A percentile compares a stretch with the other conserved stretches of the same genome.
Evolutionary conservation across 2,329 filamentous ascomycete genomes (phyloP).

Genomic region (Xylaria sp.): DNA sequence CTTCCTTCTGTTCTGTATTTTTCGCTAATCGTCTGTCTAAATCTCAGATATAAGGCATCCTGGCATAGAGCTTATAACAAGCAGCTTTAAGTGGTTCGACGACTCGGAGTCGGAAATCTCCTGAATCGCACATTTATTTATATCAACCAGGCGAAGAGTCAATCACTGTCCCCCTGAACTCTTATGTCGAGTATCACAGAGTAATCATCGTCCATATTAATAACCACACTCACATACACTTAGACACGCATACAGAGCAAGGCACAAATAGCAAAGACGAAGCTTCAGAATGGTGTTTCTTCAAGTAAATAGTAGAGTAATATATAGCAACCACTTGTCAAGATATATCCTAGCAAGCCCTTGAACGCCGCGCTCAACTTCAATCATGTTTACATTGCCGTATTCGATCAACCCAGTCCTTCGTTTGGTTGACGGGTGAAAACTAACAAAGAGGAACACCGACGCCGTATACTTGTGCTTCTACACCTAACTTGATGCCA

Average conservation of each 20-base stretch:
- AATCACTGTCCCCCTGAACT: too few species aligned
- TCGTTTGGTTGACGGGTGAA: background rate
- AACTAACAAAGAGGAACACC: background rate
- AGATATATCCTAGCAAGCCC: conserved; percentile 25
- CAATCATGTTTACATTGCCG: conserved; percentile 2
- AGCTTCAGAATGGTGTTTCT: background rate
- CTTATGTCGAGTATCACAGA: background rate
- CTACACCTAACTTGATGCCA: background rate
- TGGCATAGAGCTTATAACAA: background rate
- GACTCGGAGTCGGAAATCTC: background rate
- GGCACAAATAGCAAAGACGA: background rate
- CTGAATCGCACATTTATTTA: too few species aligned
- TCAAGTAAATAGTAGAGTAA: conserved; percentile 1
- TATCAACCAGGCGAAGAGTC: too few species aligned
- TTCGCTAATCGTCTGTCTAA: background rate
- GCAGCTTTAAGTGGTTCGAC: background rate
- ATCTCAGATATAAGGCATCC: too few species aligned
- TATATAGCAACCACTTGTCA: conserved; percentile 3
- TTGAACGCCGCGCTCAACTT: conserved; percentile 30
- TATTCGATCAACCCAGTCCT: background rate
- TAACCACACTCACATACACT: background rate
- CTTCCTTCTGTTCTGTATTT: background rate
- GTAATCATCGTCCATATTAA: background rate
- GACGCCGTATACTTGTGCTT: conserved; percentile 3
- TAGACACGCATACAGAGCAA: background rate